A percentile compares a stretch with the other conserved stretches of the same genome.
These are phyloP conservation scores for Aspergillus novofumigatus DNA, from an alignment of 2,329 filamentous ascomycete genomes.

Conservation along the genomic window DNA sequence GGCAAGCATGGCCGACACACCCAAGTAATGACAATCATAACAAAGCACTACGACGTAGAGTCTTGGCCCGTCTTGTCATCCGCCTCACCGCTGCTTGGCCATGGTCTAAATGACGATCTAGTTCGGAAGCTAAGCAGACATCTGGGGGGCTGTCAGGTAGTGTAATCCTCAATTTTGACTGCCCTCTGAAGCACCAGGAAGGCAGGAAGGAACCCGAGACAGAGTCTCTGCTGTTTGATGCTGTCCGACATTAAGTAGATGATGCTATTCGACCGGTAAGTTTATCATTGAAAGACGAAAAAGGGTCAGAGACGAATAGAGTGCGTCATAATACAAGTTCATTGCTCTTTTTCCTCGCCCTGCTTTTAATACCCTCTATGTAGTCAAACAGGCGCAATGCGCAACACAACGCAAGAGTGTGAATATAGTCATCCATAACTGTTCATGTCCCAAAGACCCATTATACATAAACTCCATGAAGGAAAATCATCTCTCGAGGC, in stretches of 20 bases:
- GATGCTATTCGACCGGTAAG: neutral
- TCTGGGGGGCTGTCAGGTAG: neutral
- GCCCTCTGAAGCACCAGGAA: neutral
- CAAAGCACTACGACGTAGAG: neutral
- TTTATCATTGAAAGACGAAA: neutral
- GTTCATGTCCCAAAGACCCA: neutral
- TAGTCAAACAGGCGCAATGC: neutral
- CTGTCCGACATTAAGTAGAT: too few relatives aligned
- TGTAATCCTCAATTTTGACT: neutral
- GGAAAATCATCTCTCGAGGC: neutral
- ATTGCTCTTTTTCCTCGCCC: constrained; percentile 9
- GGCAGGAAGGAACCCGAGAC: neutral
- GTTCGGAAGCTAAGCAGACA: neutral
- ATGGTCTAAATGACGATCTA: neutral
- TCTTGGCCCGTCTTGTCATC: neutral
- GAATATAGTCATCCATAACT: neutral
- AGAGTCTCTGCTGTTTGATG: neutral
- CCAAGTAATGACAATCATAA: neutral
- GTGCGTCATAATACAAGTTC: neutral
- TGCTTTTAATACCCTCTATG: constrained; percentile 6
- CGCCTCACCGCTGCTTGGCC: neutral
- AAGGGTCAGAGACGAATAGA: neutral
- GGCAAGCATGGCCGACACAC: neutral
- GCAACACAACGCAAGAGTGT: constrained; percentile 1
- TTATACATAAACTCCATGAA: neutral